Percentiles rank a stretch among this genome's conserved stretches.
phyloP scores from a whole-genome alignment of 2,329 filamentous ascomycete species.

The Fusarium sp. region DNA sequence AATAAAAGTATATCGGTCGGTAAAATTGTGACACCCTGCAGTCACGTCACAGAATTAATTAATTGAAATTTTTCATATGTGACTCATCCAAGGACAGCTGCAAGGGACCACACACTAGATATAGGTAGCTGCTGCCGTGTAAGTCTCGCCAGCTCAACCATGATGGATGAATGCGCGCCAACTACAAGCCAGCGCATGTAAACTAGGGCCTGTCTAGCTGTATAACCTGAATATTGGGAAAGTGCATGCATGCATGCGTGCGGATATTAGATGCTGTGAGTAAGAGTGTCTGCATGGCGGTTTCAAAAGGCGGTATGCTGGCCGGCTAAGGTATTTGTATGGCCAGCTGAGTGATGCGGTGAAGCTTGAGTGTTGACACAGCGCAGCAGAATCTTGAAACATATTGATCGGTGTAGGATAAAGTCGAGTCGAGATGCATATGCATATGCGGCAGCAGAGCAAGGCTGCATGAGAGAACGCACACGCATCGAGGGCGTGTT shows the following conservation, averaged over 20 bases:
- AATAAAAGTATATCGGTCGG: conserved; percentile 2
- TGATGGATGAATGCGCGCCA: conserved; percentile 17
- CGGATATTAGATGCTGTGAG: conserved; percentile 11
- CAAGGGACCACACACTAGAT: conserved; percentile 25
- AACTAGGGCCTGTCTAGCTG: conserved; percentile 9
- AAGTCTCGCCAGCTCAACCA: conserved; percentile 31
- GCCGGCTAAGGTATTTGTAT: conserved; percentile 9
- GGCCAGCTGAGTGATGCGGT: conserved; percentile 22
- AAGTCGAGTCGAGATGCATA: neutral
- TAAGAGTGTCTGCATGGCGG: conserved; percentile 12
- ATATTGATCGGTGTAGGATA: conserved; percentile 35
- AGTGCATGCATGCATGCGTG: conserved; percentile 13
- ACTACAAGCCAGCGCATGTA: conserved; percentile 25
- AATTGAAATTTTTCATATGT: neutral
- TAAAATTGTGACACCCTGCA: neutral
- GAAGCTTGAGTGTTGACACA: conserved; percentile 15
- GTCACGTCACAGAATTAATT: conserved; percentile 15
- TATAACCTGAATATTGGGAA: conserved; percentile 11
- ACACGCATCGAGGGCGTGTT: conserved; percentile 26
- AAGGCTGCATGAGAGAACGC: conserved; percentile 21
- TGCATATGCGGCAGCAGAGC: conserved; percentile 20
- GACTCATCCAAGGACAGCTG: conserved; percentile 30
- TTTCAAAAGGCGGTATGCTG: conserved; percentile 40
- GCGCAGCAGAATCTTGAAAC: conserved; percentile 25
- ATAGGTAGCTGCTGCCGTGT: conserved; percentile 29